Conservation (phyloP, 1,284 basidiomycete species). For the Leccinum proliferum region DNA sequence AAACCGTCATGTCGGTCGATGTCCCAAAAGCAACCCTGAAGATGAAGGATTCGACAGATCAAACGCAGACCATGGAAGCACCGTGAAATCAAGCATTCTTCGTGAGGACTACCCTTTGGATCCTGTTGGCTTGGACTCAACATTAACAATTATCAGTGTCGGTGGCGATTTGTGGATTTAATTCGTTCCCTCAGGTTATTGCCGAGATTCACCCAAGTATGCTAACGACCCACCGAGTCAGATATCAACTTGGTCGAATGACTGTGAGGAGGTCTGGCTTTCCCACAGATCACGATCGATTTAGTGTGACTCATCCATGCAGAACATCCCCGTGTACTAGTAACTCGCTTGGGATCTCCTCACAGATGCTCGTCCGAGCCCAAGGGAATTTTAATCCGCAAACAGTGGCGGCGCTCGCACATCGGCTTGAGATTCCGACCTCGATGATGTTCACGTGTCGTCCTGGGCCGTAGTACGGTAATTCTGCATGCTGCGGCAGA, state of each 20-base stretch:
- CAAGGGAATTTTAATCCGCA: conserved; percentile 38
- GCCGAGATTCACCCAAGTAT: conserved; percentile 39
- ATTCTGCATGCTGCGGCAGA: conserved; percentile 24
- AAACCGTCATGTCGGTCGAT: conserved; percentile 49
- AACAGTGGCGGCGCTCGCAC: conserved; percentile 25
- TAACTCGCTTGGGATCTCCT: background rate
- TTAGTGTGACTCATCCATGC: conserved; percentile 31
- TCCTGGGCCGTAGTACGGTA: conserved; percentile 15
- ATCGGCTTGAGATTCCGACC: conserved; percentile 24
- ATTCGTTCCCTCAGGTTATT: background rate
- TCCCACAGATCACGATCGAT: conserved; percentile 56
- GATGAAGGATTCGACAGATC: background rate
- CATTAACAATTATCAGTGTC: conserved; percentile 41
- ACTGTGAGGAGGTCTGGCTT: conserved; percentile 61
- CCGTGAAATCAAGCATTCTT: conserved; percentile 57
- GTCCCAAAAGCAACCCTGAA: background rate
- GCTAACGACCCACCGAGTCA: conserved; percentile 46
- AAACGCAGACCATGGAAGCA: conserved; percentile 29
- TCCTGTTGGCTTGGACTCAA: background rate
- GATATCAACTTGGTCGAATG: conserved; percentile 48
- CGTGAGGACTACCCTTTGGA: conserved; percentile 40
- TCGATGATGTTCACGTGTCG: conserved; percentile 33
- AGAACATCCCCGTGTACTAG: background rate
- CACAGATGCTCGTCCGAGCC: conserved; percentile 40
- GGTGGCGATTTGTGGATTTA: conserved; percentile 55